Conservation (phyloP, 169 alveolate species). For the Plasmodium relictum region DNA sequence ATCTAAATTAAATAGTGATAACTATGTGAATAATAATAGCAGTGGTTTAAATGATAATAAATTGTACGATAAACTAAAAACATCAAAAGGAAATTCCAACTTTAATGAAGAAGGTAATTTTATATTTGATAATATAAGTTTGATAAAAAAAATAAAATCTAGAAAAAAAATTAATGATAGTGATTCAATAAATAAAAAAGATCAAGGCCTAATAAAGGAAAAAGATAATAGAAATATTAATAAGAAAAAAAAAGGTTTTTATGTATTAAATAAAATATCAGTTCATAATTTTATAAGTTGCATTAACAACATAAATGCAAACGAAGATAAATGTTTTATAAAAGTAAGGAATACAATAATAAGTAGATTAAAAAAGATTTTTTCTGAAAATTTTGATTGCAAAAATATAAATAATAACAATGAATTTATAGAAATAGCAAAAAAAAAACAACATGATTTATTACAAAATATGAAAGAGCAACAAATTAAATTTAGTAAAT, state of each 20-base stretch:
- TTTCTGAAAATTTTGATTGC: slow-evolving; percentile 42
- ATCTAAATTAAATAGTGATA: no score
- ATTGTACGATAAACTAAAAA: not conserved
- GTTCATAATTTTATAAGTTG: slow-evolving; percentile 29
- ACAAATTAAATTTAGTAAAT: slow-evolving; percentile 46
- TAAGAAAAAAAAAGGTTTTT: not conserved
- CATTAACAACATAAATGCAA: slow-evolving; percentile 39
- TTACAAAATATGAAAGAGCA: slow-evolving; percentile 64
- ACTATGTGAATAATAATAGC: not conserved
- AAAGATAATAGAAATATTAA: not conserved
- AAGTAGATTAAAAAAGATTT: slow-evolving; percentile 24
- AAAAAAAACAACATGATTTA: slow-evolving; percentile 40
- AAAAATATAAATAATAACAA: slow-evolving; percentile 39
- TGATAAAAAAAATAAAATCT: not conserved
- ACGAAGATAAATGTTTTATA: slow-evolving; percentile 56
- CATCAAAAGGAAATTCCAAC: not conserved
- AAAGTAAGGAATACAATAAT: slow-evolving; percentile 42
- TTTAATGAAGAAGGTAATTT: not conserved
- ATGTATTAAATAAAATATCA: slow-evolving; percentile 8
- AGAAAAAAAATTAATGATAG: not conserved
- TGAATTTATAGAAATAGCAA: slow-evolving; percentile 44
- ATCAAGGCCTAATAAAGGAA: not conserved
- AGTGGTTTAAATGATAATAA: not conserved
- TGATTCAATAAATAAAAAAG: not conserved
- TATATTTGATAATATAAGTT: not conserved